Conservation (phyloP, 1,284 basidiomycete genomes). For the Sporisorium sorghi region DNA sequence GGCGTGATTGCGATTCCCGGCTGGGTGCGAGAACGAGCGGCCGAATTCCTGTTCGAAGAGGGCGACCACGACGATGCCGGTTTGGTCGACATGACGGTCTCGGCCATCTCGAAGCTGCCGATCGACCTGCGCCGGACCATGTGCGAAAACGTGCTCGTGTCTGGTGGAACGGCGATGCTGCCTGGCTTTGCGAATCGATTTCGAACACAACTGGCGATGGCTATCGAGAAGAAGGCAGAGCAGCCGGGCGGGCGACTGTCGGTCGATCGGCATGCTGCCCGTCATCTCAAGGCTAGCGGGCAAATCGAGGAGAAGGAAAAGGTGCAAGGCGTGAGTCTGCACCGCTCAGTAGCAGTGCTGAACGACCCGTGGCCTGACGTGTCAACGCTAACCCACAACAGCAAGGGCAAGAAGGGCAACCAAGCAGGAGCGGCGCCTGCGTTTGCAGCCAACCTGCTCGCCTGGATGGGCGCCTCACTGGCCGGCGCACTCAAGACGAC, state of each 20-base stretch:
- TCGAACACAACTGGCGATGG: slow-evolving; percentile 78
- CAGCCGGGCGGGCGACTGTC: slow-evolving; percentile 25
- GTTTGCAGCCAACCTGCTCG: slow-evolving; percentile 80
- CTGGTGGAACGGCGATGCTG: slow-evolving; percentile 89
- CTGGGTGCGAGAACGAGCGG: slow-evolving; percentile 90
- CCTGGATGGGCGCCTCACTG: slow-evolving; percentile 92
- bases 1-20: slow-evolving; percentile 88
- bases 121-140: slow-evolving; percentile 86
- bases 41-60: slow-evolving; percentile 88
- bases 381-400: not conserved
- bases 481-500: slow-evolving; percentile 75
- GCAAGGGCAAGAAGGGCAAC: not conserved
- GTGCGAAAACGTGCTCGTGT: slow-evolving; percentile 82
- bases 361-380: slow-evolving; percentile 45
- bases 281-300: not conserved
- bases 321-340: slow-evolving; percentile 3
- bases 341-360: slow-evolving; percentile 25
- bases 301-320: not conserved
- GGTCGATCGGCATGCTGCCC: slow-evolving; percentile 21
- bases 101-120: slow-evolving; percentile 74
- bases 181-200: slow-evolving; percentile 90
- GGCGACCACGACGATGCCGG: slow-evolving; percentile 79
- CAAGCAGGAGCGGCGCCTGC: slow-evolving; percentile 81
- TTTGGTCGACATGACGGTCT: slow-evolving; percentile 81
- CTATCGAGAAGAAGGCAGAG: slow-evolving; percentile 70